Evolutionary conservation across 225 moss, liverwort and hornwort genomes (phyloP).

Genomic region (Marchantia polymorpha): DNA sequence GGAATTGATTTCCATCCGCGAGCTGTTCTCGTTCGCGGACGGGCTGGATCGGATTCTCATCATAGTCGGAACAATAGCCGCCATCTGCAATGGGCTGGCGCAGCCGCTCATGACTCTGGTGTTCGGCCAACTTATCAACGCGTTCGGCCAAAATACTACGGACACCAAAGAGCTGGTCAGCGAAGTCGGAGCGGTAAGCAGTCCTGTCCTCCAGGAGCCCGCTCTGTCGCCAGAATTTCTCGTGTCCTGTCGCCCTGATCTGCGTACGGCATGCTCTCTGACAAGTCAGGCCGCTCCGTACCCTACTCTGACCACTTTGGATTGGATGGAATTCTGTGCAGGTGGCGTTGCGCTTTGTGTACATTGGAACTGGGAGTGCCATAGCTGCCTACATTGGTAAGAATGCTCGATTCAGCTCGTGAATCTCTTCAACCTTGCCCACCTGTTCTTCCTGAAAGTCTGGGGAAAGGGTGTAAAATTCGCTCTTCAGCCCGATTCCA

Average conservation of each 20-base stretch:
- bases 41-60: constrained; percentile 25
- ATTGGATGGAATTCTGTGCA: constrained; percentile 20
- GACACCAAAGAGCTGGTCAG: constrained; percentile 9
- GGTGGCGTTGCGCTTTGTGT: constrained; percentile 37
- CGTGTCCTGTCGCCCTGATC: background rate
- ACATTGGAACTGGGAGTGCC: constrained; percentile 27
- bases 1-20: constrained; percentile 16
- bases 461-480: too few relatives aligned
- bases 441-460: too few relatives aligned
- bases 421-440: too few relatives aligned
- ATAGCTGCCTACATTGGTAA: constrained; percentile 32
- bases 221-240: background rate
- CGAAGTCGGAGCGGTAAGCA: constrained; percentile 14
- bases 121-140: constrained; percentile 35
- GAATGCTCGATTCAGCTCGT: background rate
- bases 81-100: constrained; percentile 12
- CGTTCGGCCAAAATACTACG: constrained; percentile 24
- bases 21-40: constrained; percentile 33
- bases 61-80: constrained; percentile 22
- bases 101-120: constrained; percentile 38
- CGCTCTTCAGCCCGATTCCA: too few relatives aligned
- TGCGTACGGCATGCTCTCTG: too few relatives aligned
- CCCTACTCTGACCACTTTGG: background rate
- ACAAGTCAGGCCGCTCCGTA: too few relatives aligned
- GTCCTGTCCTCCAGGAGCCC: background rate